Evolutionary conservation across 2,329 filamentous ascomycete species (phyloP), one percentile per base, ranked within the genome.

Genomic region (Diaporthe capsici): DNA sequence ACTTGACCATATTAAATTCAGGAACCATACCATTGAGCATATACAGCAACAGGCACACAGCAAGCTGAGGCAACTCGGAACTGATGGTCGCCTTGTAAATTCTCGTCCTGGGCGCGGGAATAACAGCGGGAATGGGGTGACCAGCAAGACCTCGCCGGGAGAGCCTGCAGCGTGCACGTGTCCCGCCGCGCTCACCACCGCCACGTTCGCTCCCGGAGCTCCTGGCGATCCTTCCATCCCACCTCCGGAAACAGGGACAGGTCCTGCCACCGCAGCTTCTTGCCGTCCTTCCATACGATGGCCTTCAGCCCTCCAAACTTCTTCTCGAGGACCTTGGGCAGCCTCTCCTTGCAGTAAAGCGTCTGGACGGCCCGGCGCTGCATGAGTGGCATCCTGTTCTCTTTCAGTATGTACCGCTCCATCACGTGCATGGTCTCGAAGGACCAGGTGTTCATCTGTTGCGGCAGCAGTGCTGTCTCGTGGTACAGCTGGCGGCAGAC

Each of bases 401-500:
- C 83, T 75, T 78, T 82, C 5, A 83, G 49, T 22, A 84, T 68
- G 53, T 79, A 84, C 10, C 83, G 78, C 61, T 84, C 83, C 83
- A 85, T 83, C 34, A 83, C 73, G 20, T 76, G 76, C 3, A 76
- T 42, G 25, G 75, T 81, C 73, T 81, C 80, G 71, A 84, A 84
- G 1, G 81, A 83, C 83, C 83, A 84, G 44, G 78, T 78, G 57
- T 83, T 83, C 55, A 84, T 79, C 53, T 78, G 73, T 71, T 82
- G 84, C 10, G 83, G 83, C 44, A 85, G 77, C 42, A 82, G 72
- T 3, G 79, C 80, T 22, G 84, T 84, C 76, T 84, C 84, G 72
- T 81, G 78, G 80, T 84, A 83, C 20, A 85, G 81, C 78, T 84
- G 83, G 44, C 84, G 80, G 76, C 83, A 85, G 28, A 83, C 82